phyloP scores from a whole-genome alignment of 2,329 filamentous ascomycete genomes.

The Leptographium wingfieldii region DNA sequence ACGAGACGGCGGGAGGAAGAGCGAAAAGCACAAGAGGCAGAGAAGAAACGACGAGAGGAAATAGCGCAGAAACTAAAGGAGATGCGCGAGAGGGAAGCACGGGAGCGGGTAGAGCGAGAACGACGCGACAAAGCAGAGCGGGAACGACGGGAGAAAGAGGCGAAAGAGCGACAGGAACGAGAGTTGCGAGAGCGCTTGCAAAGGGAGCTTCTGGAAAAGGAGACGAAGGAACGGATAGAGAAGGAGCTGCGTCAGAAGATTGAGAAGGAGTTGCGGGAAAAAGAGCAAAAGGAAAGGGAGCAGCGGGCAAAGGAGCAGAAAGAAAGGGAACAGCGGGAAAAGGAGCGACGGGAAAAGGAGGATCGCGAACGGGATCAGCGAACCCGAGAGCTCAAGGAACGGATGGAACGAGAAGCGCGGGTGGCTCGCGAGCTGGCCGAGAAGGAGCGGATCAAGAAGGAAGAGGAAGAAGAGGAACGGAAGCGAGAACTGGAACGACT shows the following conservation, averaged over 20 bases:
- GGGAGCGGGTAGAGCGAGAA: constrained; percentile 20
- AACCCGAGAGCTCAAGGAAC: constrained; percentile 26
- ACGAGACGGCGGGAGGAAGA: constrained; percentile 51
- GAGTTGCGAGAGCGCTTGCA: constrained; percentile 17
- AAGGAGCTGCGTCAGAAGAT: constrained; percentile 22
- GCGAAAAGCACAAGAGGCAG: constrained; percentile 46
- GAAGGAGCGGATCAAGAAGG: constrained; percentile 19
- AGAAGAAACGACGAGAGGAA: constrained; percentile 46
- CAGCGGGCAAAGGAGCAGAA: constrained; percentile 14
- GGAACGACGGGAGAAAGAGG: constrained; percentile 18
- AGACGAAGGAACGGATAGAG: constrained; percentile 24
- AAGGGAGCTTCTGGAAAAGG: constrained; percentile 34
- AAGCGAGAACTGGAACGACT: constrained; percentile 15
- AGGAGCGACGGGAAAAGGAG: constrained; percentile 19
- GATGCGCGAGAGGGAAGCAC: constrained; percentile 20
- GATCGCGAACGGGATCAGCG: constrained; percentile 14
- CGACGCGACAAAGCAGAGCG: constrained; percentile 17
- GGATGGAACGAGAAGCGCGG: constrained; percentile 21
- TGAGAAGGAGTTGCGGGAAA: constrained; percentile 20
- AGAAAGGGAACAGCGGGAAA: constrained; percentile 20
- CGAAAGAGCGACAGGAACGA: constrained; percentile 20
- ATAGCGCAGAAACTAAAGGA: constrained; percentile 31
- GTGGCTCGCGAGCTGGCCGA: constrained; percentile 20
- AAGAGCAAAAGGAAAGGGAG: constrained; percentile 2
- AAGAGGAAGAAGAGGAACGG: constrained; percentile 18